These are phyloP conservation scores for Macrophomina phaseolina DNA, from an alignment of 2,329 filamentous ascomycete species.

Conservation along the genomic window DNA sequence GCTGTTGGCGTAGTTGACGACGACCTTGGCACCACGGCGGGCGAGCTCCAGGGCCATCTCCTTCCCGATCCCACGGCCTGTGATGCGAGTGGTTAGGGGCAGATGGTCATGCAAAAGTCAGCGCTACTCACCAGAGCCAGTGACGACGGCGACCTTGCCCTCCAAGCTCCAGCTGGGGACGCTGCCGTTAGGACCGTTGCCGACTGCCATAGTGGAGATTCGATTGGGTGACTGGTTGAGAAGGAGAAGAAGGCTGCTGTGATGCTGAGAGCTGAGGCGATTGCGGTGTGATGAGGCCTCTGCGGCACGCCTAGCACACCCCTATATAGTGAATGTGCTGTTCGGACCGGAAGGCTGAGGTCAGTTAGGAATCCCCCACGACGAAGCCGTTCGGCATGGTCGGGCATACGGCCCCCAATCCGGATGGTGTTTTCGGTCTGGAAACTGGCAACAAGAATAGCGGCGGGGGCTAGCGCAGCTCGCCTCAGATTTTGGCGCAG, in stretches of 20 bases:
- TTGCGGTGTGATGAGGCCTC: slow-evolving; percentile 2
- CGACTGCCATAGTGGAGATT: slow-evolving; percentile 44
- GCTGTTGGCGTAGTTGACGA: slow-evolving; percentile 72
- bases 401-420: slow-evolving; percentile 15
- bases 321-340: slow-evolving; percentile 17
- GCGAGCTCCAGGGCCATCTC: slow-evolving; percentile 71
- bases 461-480: slow-evolving; percentile 11
- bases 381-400: slow-evolving; percentile 1
- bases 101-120: neutral
- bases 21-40: slow-evolving; percentile 68
- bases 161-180: slow-evolving; percentile 57
- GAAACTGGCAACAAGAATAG: slow-evolving; percentile 10
- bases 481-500: slow-evolving; percentile 22
- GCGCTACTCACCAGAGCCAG: slow-evolving; percentile 53
- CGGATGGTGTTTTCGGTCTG: slow-evolving; percentile 22
- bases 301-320: neutral
- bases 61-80: slow-evolving; percentile 69
- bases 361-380: neutral
- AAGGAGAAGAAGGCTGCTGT: neutral
- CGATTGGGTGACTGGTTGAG: slow-evolving; percentile 6
- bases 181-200: slow-evolving; percentile 36
- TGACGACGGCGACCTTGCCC: slow-evolving; percentile 61
- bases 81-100: slow-evolving; percentile 8
- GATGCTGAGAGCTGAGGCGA: neutral
- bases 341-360: slow-evolving; percentile 9